These are phyloP conservation scores for Murraya koenigii DNA, from an alignment of 345 rosid species.

Conservation along the genomic window DNA sequence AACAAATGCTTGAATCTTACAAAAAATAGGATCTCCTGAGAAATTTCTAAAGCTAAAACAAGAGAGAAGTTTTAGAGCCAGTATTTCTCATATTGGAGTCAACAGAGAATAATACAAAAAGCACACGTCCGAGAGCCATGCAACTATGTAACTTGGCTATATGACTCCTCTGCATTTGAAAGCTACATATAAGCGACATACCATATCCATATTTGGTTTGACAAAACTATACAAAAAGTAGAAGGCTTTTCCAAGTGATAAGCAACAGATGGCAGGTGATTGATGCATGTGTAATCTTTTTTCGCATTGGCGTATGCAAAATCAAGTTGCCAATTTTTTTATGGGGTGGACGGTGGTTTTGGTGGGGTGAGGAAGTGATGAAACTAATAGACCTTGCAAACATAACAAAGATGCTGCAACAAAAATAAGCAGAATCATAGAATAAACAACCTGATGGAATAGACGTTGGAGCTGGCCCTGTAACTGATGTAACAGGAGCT, in stretches of 20 bases:
- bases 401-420: constrained; percentile 7
- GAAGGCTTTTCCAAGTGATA: background rate
- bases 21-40: background rate
- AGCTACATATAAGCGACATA: background rate
- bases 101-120: constrained; percentile 1
- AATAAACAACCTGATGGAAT: constrained; percentile 59
- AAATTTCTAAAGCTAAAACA: constrained; percentile 1
- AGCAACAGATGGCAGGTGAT: background rate
- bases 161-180: background rate
- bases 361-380: background rate
- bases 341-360: no score
- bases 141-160: background rate
- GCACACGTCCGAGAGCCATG: background rate
- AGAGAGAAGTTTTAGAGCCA: background rate
- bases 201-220: background rate
- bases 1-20: constrained; percentile 1
- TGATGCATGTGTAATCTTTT: background rate
- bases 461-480: constrained; percentile 60
- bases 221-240: background rate
- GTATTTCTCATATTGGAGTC: constrained; percentile 1
- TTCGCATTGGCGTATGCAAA: background rate
- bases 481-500: constrained; percentile 57
- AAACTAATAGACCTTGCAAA: constrained; percentile 11
- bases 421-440: constrained; percentile 5
- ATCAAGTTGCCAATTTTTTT: background rate